Evolutionary conservation across 768 basidiomycete genomes (phyloP).

Genomic region (Galerina sulciceps): DNA sequence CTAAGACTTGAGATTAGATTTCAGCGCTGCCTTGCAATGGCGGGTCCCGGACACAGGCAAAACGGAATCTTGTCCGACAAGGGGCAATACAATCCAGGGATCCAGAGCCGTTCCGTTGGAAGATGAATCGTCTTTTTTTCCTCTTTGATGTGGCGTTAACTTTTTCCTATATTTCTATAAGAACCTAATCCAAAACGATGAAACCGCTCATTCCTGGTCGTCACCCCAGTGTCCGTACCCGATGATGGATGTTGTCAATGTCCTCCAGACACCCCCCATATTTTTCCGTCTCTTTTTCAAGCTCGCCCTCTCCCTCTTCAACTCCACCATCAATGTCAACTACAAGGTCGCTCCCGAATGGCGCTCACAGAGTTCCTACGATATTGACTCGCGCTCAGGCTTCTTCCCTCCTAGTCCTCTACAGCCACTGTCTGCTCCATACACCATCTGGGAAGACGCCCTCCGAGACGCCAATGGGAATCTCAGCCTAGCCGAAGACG

Average conservation of each 20-base stretch:
- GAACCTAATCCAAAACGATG: slow-evolving; percentile 12
- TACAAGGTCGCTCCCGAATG: slow-evolving; percentile 29
- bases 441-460: slow-evolving; percentile 73
- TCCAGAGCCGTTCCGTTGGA: slow-evolving; percentile 8
- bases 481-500: slow-evolving; percentile 63
- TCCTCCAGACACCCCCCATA: slow-evolving; percentile 59
- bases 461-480: slow-evolving; percentile 55
- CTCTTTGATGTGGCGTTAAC: slow-evolving; percentile 14
- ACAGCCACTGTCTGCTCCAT: slow-evolving; percentile 55
- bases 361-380: slow-evolving; percentile 46
- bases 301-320: slow-evolving; percentile 49
- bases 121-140: slow-evolving; percentile 3
- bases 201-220: slow-evolving; percentile 9
- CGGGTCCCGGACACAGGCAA: slow-evolving; percentile 23
- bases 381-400: slow-evolving; percentile 68
- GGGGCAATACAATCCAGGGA: slow-evolving; percentile 19
- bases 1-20: slow-evolving; percentile 20
- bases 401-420: slow-evolving; percentile 81
- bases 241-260: slow-evolving; percentile 48
- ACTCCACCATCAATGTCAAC: slow-evolving; percentile 41
- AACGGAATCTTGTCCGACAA: slow-evolving; percentile 28
- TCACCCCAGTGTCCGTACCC: background rate
- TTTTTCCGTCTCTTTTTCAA: slow-evolving; percentile 53
- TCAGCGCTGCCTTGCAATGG: slow-evolving; percentile 11
- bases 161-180: slow-evolving; percentile 25